Base-by-base conservation (phyloP, 2,329 filamentous ascomycete genomes). In the Proliferodiscus dingleyae region DNA sequence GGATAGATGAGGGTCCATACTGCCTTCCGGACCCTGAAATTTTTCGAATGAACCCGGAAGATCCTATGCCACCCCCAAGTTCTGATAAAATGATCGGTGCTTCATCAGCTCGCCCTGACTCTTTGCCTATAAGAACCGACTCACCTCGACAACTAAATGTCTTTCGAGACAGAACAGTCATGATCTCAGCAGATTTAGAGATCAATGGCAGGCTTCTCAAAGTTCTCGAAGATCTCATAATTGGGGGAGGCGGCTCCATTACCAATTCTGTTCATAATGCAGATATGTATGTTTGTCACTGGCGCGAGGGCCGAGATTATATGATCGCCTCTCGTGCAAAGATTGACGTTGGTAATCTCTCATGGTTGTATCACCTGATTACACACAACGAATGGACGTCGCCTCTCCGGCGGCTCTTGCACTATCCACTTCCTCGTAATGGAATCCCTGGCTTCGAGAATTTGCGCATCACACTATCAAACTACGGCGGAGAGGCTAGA, bases 281-380 rank as follows among this genome's bases (percentile, higher is more conserved):
- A 41, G 81, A 95, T 62, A 89, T 89, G 64, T 89, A 88, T 59
- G 78, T 98, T 39, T 94, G 91, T 63, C 85, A 89, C 43, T 96
- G 85, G 63, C 85, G 93, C 30, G 85, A 91, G 22, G 90, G 90
- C 0, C 65, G 76, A 7, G 78, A 93, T 43, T 98, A 95, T 62
- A 64, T 87, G 21, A 71, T 74, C 33, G 91, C 93, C 4, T 85
- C 89, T 0, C 83, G 85, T 57, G 72, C 75, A 10, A 80, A 81
- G 45, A 95, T 91, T 58, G 83, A 90, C 33, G 87, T 98, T 10
- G 93, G 90, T 13, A 98, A 94, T 62, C 71, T 98, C 18, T 83
- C 89, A 1, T 98, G 93, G 93, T 74, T 98, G 10, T 97, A 93
- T 65, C 83, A 91, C 65, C 73, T 98, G 43, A 94, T 97, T 61